Conservation (phyloP, 495 filamentous ascomycete species). For the Penicillium desertorum region DNA sequence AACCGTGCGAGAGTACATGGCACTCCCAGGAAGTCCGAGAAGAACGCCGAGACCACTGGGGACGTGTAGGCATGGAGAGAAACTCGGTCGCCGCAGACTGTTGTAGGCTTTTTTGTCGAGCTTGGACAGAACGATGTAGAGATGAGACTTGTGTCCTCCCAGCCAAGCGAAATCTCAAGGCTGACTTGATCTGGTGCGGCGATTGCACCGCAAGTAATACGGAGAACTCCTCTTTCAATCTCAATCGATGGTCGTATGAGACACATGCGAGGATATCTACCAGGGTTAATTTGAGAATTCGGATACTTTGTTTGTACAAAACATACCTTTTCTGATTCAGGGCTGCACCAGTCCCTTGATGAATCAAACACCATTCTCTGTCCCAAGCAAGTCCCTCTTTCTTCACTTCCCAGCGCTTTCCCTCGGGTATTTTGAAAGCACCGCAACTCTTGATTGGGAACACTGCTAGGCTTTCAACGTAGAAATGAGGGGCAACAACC, state of each 20-base stretch:
- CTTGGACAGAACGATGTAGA: slow-evolving; percentile 38
- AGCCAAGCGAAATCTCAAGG: slow-evolving; percentile 58
- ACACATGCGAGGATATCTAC: slow-evolving; percentile 73
- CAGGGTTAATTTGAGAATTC: neutral
- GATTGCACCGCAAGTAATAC: slow-evolving; percentile 38
- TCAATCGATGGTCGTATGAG: slow-evolving; percentile 71
- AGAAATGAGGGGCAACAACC: slow-evolving; percentile 30
- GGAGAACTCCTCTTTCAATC: slow-evolving; percentile 57
- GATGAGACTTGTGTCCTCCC: slow-evolving; percentile 56
- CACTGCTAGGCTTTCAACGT: slow-evolving; percentile 62
- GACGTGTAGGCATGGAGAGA: slow-evolving; percentile 65
- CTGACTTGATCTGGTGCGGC: slow-evolving; percentile 23
- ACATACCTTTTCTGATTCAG: slow-evolving; percentile 67
- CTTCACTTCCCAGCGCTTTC: slow-evolving; percentile 67
- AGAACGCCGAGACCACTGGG: slow-evolving; percentile 64
- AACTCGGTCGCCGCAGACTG: slow-evolving; percentile 78
- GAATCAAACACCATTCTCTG: slow-evolving; percentile 89
- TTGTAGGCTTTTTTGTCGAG: slow-evolving; percentile 46
- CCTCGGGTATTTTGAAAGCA: slow-evolving; percentile 67
- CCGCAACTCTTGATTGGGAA: slow-evolving; percentile 91
- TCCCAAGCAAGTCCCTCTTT: slow-evolving; percentile 86
- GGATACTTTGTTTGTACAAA: neutral
- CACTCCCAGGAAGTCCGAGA: slow-evolving; percentile 68
- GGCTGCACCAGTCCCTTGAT: slow-evolving; percentile 73
- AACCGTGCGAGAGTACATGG: slow-evolving; percentile 81